phyloP scores from a whole-genome alignment of 345 rosid species.

The Citrus medica region DNA sequence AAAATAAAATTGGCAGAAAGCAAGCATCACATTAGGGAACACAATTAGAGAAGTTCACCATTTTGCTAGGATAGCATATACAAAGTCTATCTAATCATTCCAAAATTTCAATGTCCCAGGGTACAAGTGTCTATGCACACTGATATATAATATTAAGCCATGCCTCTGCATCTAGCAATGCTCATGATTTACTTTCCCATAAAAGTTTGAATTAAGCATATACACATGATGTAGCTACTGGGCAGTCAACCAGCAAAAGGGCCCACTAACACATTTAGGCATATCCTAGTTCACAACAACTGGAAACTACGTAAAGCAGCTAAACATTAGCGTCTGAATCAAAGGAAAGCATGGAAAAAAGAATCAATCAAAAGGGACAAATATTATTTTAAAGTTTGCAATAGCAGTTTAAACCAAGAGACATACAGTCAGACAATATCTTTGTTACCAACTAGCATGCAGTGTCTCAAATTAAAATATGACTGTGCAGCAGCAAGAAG shows the following conservation, averaged over 20 bases:
- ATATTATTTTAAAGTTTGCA: background rate
- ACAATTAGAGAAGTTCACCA: slow-evolving; percentile 1
- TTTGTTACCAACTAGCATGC: background rate
- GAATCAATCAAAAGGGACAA: too few relatives aligned
- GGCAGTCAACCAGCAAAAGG: background rate
- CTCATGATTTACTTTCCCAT: background rate
- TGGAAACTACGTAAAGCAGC: background rate
- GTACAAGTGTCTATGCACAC: background rate
- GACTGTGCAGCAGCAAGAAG: background rate
- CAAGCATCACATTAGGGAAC: background rate
- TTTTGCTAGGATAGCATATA: background rate
- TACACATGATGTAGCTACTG: background rate
- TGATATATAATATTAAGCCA: background rate
- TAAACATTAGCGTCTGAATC: background rate
- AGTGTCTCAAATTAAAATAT: background rate
- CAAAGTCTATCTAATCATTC: background rate
- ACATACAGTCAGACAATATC: background rate
- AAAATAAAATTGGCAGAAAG: background rate
- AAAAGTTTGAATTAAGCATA: background rate
- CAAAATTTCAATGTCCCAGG: background rate
- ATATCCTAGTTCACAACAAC: too few relatives aligned
- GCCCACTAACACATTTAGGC: background rate
- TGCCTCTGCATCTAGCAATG: background rate
- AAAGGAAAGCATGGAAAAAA: background rate
- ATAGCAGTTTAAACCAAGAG: background rate